Evolutionary conservation across 495 filamentous ascomycete species (phyloP), one percentile per base, ranked within the genome.

Genomic region (Lindgomyces ingoldianus): DNA sequence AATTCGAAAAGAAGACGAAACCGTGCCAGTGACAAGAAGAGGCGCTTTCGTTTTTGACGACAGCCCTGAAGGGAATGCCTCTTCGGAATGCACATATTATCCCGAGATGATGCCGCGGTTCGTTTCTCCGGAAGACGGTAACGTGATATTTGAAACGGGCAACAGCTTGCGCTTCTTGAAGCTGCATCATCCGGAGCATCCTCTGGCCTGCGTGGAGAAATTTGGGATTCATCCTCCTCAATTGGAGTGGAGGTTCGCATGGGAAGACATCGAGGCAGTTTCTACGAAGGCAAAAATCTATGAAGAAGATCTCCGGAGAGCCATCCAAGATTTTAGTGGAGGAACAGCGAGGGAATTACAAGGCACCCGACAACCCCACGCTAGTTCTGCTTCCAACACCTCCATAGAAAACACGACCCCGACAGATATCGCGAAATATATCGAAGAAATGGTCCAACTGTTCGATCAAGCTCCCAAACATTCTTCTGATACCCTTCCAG

Each of bases 151-250:
- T 89, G 91, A 98, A 70, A 89, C 83, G 18, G 91, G 90, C 1
- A 82, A 84, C 63, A 92, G 87, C 67, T 74, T 96, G 49, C 82
- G 89, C 25, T 84, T 95, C 56, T 76, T 97, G 19, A 84, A 85
- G 59, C 78, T 76, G 12, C 84, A 89, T 68, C 87, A 92, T 68
- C 84, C 91, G n/a, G 80, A 87, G 4, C 91, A 97, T 74, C 89
- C 90, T 0, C 77, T 97, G 49, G 81, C 84, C 21, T 80, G 77
- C 51, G 68, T 75, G 44, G 70, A 77, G 11, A 74, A 84, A 27
- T 70, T 67, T 18, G 70, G 71, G n/a, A 72, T 77, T 19, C 74
- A 78, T 22, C 79, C 83, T 36, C 87, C 89, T 1, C 74, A 68
- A 19, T 74, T 96, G 12, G 78, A 86, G 26, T 94, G 88, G 88